A percentile compares a stretch with the other conserved stretches of the same genome.
phyloP scores from a whole-genome alignment of 2,329 filamentous ascomycete genomes.

The Exophiala sp. region DNA sequence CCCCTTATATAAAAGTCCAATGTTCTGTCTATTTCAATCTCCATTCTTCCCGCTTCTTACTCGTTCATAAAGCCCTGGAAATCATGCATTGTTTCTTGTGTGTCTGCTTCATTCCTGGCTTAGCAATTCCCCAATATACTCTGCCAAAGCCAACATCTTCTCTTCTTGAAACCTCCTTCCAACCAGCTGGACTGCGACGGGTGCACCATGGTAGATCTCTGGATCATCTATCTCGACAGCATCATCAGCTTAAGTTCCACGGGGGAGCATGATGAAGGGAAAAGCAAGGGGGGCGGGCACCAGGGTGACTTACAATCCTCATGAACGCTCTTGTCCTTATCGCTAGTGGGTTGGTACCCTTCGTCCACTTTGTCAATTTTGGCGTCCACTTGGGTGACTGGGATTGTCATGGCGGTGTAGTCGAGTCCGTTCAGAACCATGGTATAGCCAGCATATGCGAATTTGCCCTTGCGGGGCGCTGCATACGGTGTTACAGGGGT shows the following conservation, averaged over 20 bases:
- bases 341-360: neutral
- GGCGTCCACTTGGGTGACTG: neutral
- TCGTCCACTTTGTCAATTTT: neutral
- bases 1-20: too few species aligned
- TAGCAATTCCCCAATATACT: neutral
- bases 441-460: neutral
- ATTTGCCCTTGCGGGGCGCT: neutral
- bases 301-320: too few species aligned
- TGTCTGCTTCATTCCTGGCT: too few species aligned
- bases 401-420: neutral
- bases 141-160: neutral
- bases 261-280: too few species aligned
- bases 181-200: neutral
- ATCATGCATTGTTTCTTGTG: too few species aligned
- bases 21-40: too few species aligned
- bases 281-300: too few species aligned
- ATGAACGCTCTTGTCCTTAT: too few species aligned
- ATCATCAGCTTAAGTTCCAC: too few species aligned
- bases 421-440: neutral
- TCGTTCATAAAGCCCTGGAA: too few species aligned
- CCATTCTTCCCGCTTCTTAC: too few species aligned
- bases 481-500: neutral
- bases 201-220: neutral
- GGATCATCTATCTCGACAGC: neutral
- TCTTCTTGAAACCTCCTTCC: neutral